These are phyloP conservation scores for Didymella lethalis DNA, from an alignment of 2,329 filamentous ascomycete genomes.

Conservation along the genomic window DNA sequence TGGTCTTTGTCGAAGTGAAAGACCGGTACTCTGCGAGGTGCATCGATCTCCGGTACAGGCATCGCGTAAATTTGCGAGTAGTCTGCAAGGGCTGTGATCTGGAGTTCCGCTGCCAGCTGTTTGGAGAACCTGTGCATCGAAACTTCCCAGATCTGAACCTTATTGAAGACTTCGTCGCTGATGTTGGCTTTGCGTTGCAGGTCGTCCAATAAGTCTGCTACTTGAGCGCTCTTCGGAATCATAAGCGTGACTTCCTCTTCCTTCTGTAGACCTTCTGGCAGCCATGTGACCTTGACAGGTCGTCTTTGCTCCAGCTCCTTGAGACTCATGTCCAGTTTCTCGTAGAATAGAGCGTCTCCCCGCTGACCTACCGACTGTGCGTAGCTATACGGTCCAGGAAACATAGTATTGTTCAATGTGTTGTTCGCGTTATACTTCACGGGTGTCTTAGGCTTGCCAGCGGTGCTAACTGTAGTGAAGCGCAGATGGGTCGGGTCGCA, in stretches of 20 bases:
- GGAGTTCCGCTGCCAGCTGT: constrained; percentile 72
- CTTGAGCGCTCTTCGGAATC: constrained; percentile 83
- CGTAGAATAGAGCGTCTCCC: constrained; percentile 84
- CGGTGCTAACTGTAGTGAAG: constrained; percentile 86
- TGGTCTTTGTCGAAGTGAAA: constrained; percentile 95
- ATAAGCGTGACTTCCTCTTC: constrained; percentile 86
- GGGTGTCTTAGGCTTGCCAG: constrained; percentile 76
- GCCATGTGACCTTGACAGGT: constrained; percentile 79
- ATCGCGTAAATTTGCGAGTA: constrained; percentile 85
- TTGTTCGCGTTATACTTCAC: constrained; percentile 76
- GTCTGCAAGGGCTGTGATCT: constrained; percentile 84
- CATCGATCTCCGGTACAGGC: constrained; percentile 75
- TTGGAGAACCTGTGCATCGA: constrained; percentile 86
- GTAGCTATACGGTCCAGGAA: constrained; percentile 73
- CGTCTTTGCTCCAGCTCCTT: constrained; percentile 95
- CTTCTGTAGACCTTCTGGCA: constrained; percentile 90
- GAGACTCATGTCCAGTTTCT: constrained; percentile 92
- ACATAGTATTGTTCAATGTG: constrained; percentile 81
- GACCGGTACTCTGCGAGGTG: constrained; percentile 73
- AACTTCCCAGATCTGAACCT: constrained; percentile 82
- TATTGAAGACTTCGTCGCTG: constrained; percentile 75
- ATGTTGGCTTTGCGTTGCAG: constrained; percentile 83
- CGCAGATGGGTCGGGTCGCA: constrained; percentile 87
- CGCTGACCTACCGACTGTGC: constrained; percentile 72
- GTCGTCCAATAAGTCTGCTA: constrained; percentile 78